Base-by-base conservation (phyloP, 345 rosid species). In the Salix brachista region DNA sequence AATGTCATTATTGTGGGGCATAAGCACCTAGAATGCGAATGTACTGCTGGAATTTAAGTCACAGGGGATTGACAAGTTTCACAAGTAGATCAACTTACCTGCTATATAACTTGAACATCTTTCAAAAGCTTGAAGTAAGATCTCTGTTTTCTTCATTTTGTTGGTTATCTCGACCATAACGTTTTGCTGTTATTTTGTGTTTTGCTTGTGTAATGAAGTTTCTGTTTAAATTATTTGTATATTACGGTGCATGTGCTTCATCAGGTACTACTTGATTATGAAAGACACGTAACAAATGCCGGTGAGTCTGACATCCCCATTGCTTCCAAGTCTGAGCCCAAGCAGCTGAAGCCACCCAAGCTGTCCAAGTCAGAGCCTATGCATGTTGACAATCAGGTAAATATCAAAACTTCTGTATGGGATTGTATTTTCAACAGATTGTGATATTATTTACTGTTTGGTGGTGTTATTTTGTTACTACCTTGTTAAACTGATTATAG, bases 241-340 rank as follows among this genome's bases (percentile, higher is more conserved):
- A 6, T 71, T 26, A 67, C 48, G 8, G 21, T 75, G 19, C 58
- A 50, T 62, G 13, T 67, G 36, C 21, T 65, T 83, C 67, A 69
- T 52, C 81, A 95, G 99, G 91, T 96, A 39, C 97, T 95, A 56
- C 94, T 95, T 74, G 99, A 95, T 71, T 95, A 89, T 83, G 97
- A 95, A 83, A 90, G 91, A 84, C 92, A 88, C 71, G 90, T 90
- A 83, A 87, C 82, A 66, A 60, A 41, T 67, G 86, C 83, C 70
- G 95, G 94, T 75, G 97, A 91, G 85, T 83, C 87, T 73, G 82
- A 70, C 67, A 66, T 85, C 75, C 86, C 89, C 65, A 78, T 86
- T 85, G 78, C 91, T 70, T 78, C 86, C 66, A 87, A 83, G 8
- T 54, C 83, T 23, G 93, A 87, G 80, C 84, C 94, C 34, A 69